A percentile compares a stretch with the other conserved stretches of the same genome.
phyloP scores from a whole-genome alignment of 495 filamentous ascomycete species.

The Annulohypoxylon moriforme region DNA sequence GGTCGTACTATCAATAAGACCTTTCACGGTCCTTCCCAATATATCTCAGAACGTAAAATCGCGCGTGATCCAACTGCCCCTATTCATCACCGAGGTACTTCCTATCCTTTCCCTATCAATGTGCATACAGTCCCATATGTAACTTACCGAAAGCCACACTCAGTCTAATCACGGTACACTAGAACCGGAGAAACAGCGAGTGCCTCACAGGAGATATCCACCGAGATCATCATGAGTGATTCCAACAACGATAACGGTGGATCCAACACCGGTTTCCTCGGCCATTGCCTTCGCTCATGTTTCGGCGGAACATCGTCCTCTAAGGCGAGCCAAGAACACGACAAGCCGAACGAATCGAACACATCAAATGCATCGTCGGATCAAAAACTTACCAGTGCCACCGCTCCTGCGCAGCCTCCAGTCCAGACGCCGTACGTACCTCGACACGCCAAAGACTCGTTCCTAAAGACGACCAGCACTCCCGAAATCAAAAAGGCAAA shows the following conservation, averaged over 20 bases:
- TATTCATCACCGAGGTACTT: slow-evolving; percentile 9
- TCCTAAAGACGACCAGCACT: slow-evolving; percentile 55
- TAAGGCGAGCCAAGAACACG: neutral
- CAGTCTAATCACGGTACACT: neutral
- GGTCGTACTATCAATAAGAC: neutral
- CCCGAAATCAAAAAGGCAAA: slow-evolving; percentile 52
- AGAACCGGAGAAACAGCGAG: neutral
- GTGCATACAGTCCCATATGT: neutral
- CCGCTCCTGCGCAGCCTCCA: neutral
- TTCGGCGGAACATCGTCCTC: neutral
- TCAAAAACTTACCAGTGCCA: neutral
- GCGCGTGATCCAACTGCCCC: neutral
- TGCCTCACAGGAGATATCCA: neutral
- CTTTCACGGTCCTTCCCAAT: neutral
- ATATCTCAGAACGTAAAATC: neutral
- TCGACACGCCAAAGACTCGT: slow-evolving; percentile 55
- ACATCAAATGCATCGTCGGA: neutral
- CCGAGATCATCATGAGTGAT: slow-evolving; percentile 1
- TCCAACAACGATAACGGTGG: neutral
- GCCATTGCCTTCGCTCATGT: neutral
- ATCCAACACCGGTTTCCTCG: neutral
- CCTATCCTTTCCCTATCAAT: neutral
- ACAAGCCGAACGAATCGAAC: neutral
- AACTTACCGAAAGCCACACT: neutral
- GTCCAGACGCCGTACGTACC: slow-evolving; percentile 46